A percentile compares a stretch with the other conserved stretches of the same genome.
Evolutionary conservation across 257 asterid genomes (phyloP).

Genomic region (Solanum peruvianum): DNA sequence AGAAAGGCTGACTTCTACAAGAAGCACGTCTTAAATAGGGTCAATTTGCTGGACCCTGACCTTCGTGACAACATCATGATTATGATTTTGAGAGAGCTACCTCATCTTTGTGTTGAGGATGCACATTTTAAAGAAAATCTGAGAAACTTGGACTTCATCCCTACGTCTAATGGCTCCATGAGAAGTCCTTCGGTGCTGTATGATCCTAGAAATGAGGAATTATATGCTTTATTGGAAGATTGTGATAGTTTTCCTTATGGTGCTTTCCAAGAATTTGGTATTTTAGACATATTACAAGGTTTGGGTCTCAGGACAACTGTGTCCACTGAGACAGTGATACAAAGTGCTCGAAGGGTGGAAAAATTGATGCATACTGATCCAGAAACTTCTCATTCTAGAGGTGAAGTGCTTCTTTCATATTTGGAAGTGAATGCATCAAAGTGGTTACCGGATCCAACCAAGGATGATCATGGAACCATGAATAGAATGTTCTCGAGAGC

Average conservation of each 20-base stretch:
- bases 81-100: slow-evolving; percentile 73
- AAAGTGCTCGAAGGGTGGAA: slow-evolving; percentile 80
- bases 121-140: slow-evolving; percentile 49
- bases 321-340: slow-evolving; percentile 66
- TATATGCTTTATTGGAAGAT: slow-evolving; percentile 76
- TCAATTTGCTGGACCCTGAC: slow-evolving; percentile 41
- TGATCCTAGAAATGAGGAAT: slow-evolving; percentile 91
- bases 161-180: slow-evolving; percentile 56
- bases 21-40: slow-evolving; percentile 42
- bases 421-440: slow-evolving; percentile 81
- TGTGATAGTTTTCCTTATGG: slow-evolving; percentile 71
- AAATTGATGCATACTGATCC: slow-evolving; percentile 45
- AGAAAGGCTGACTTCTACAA: slow-evolving; percentile 62
- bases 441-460: slow-evolving; percentile 55
- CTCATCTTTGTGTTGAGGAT: slow-evolving; percentile 73
- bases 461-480: slow-evolving; percentile 44
- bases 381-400: slow-evolving; percentile 60
- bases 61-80: slow-evolving; percentile 67
- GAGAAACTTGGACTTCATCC: slow-evolving; percentile 61
- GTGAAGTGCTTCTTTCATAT: slow-evolving; percentile 79
- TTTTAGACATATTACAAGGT: slow-evolving; percentile 76
- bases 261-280: slow-evolving; percentile 45
- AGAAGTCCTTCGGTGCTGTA: slow-evolving; percentile 50
- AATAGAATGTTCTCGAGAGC: slow-evolving; percentile 65
- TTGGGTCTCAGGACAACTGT: slow-evolving; percentile 86